These are phyloP conservation scores for Lichtheimia hyalospora DNA, from an alignment of 371 early-diverging fungal species.

Conservation along the genomic window DNA sequence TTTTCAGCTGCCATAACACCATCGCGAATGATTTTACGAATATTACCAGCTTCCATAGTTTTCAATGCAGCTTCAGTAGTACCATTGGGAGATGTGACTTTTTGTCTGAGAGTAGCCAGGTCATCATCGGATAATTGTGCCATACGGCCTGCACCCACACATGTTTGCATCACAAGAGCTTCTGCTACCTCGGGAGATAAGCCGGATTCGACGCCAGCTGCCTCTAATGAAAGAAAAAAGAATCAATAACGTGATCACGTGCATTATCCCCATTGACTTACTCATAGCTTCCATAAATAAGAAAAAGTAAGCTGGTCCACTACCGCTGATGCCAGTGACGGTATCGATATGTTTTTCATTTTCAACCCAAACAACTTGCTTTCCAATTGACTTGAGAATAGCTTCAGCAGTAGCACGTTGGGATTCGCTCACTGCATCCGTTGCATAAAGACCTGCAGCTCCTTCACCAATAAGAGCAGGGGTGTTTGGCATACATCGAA, in stretches of 20 bases:
- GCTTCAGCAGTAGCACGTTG: slow-evolving; percentile 68
- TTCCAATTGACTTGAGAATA: slow-evolving; percentile 73
- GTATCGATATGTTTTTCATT: slow-evolving; percentile 79
- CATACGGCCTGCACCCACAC: slow-evolving; percentile 89
- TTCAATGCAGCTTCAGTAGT: slow-evolving; percentile 92
- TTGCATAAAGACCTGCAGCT: slow-evolving; percentile 83
- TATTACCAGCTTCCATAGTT: slow-evolving; percentile 63
- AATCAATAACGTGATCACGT: neutral
- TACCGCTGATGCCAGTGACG: slow-evolving; percentile 87
- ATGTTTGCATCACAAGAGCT: slow-evolving; percentile 85
- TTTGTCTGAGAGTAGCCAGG: slow-evolving; percentile 74
- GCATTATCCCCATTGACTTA: slow-evolving; percentile 16
- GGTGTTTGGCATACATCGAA: slow-evolving; percentile 95
- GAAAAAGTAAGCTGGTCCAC: slow-evolving; percentile 95
- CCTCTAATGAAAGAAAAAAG: slow-evolving; percentile 34
- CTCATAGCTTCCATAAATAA: slow-evolving; percentile 86
- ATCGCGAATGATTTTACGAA: slow-evolving; percentile 55
- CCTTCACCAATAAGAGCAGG: slow-evolving; percentile 88
- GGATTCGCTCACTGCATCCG: slow-evolving; percentile 48
- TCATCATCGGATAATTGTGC: slow-evolving; percentile 70
- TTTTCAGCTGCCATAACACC: slow-evolving; percentile 71
- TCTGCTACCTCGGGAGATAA: slow-evolving; percentile 73
- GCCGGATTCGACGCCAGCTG: slow-evolving; percentile 81
- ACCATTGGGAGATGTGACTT: slow-evolving; percentile 93
- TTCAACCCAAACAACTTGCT: slow-evolving; percentile 80